These are phyloP conservation scores for Wickerhamomyces hampshirensis DNA, from an alignment of 805 yeast genomes.

Conservation along the genomic window DNA sequence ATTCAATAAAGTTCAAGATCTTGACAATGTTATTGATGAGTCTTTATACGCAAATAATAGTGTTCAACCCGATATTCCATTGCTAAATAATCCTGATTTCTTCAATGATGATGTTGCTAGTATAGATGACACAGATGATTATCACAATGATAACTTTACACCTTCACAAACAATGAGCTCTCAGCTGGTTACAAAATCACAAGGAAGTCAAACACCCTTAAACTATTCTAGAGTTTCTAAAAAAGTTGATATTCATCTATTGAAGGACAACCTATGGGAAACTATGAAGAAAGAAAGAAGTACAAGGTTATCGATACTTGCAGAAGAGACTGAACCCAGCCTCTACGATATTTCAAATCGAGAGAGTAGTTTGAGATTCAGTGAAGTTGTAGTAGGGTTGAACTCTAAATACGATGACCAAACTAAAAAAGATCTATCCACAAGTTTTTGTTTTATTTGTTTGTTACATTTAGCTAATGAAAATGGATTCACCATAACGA, in stretches of 20 bases:
- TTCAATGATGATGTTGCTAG: constrained; percentile 33
- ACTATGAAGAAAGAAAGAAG: constrained; percentile 31
- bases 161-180: constrained; percentile 18
- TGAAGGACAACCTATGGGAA: constrained; percentile 79
- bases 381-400: constrained; percentile 47
- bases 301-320: constrained; percentile 3
- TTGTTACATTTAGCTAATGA: constrained; percentile 84
- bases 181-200: constrained; percentile 20
- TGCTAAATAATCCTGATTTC: constrained; percentile 33
- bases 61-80: constrained; percentile 18
- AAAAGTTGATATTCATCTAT: constrained; percentile 67
- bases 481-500: constrained; percentile 58
- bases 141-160: constrained; percentile 16
- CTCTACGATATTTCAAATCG: constrained; percentile 2
- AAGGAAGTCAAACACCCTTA: constrained; percentile 32
- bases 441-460: constrained; percentile 83
- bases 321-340: not conserved
- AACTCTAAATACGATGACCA: constrained; percentile 48
- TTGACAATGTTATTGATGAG: constrained; percentile 47
- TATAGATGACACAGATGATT: constrained; percentile 27
- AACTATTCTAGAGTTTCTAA: constrained; percentile 71
- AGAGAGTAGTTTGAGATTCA: constrained; percentile 31
- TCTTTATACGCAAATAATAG: constrained; percentile 51
- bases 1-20: constrained; percentile 21
- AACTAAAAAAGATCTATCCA: constrained; percentile 62